Percentiles rank a stretch among this genome's conserved stretches.
Conservation (phyloP, 192 early-diverging fungal species). For the Geranomyces variabilis region DNA sequence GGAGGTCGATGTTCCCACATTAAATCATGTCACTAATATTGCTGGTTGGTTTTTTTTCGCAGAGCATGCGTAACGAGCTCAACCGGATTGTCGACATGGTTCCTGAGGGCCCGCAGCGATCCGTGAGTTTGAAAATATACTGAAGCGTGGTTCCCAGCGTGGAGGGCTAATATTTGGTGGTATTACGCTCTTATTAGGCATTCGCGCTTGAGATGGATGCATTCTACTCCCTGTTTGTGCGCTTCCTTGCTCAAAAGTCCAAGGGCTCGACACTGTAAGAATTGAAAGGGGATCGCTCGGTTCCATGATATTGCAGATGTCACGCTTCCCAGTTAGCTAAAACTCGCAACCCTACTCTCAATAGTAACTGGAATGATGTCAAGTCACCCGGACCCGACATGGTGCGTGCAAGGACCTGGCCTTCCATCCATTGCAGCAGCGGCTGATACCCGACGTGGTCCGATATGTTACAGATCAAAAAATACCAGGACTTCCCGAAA, state of each 20-base stretch:
- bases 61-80: conserved; percentile 79
- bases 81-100: conserved; percentile 61
- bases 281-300: no score
- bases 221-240: conserved; percentile 58
- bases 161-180: no score
- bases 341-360: not conserved
- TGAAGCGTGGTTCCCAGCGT: conserved; percentile 37
- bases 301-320: not conserved
- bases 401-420: conserved; percentile 14
- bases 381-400: conserved; percentile 89
- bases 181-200: no score
- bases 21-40: not conserved
- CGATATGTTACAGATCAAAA: conserved; percentile 56
- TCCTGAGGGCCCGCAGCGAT: conserved; percentile 61
- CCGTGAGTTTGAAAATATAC: conserved; percentile 4
- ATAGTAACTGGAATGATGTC: conserved; percentile 93
- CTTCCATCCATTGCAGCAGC: no score
- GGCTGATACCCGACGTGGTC: not conserved
- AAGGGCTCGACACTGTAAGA: conserved; percentile 76
- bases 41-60: conserved; percentile 49
- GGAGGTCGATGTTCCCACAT: no score
- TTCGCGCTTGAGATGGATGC: conserved; percentile 53
- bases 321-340: not conserved
- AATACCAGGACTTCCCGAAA: conserved; percentile 73
- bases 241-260: conserved; percentile 81